Evolutionary conservation across 441 rosid genomes (phyloP), one percentile per base, ranked within the genome.

Genomic region (Breynia disticha): DNA sequence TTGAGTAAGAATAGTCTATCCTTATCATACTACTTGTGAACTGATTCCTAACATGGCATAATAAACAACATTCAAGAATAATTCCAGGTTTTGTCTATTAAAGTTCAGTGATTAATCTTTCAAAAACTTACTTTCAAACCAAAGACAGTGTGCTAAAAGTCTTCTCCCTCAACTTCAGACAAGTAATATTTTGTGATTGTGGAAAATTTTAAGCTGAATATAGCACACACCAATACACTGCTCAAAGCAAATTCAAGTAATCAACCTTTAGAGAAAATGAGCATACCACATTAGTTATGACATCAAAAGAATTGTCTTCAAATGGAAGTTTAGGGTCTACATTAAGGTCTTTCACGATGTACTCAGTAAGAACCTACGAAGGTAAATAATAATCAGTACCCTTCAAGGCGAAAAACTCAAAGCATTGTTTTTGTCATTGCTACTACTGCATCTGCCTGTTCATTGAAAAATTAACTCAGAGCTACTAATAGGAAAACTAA

Each of bases 251-350:
- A 43, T 16, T 35, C 28, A 51, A 47, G 19, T 45, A 13, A 43
- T 38, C 12, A 45, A 52, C 44, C 70, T 54, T 52, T n/a, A 14
- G 14, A 22, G 52, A 59, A 58, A 39, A 47, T 15, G 55, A 17
- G 54, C 81, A 18, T 76, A 91, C 96, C 89, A 78, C 93, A 66
- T 87, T 91, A 54, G 96, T 91, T 59, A 87, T 86, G 58, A 82
- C 75, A 56, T 91, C 94, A 38, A 91, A 87, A 19, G 90, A 83
- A 64, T 80, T 79, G 57, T 91, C 95, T 46, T 80, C 90, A 65
- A 87, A 91, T 56, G 94, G 94, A 60, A 91, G 86, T 60, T 80
- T 82, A 15, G 95, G 83, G 56, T 87, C 75, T 62, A 74, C 17
- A 54, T 91, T 91, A 57, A 85, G 63, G 75, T 91, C 98, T 86